Conservation (phyloP, 179 eudicot genomes). For the Drosera spatulata region DNA sequence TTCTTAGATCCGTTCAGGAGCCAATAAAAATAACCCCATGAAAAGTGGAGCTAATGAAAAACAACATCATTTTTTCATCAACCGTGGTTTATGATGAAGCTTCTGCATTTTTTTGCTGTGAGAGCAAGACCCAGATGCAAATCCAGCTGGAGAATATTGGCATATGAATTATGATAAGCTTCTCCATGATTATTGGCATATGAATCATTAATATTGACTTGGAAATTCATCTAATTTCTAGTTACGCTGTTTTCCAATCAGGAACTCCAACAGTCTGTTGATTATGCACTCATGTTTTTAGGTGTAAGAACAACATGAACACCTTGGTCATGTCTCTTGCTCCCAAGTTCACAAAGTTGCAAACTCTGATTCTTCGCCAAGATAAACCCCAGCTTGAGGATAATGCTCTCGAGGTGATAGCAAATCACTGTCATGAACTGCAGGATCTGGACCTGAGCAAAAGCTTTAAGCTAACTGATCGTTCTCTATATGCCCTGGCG, state of each 20-base stretch:
- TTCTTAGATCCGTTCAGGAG: too few species aligned
- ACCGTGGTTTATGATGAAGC: too few species aligned
- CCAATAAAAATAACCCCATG: too few species aligned
- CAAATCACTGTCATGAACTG: slow-evolving; percentile 61
- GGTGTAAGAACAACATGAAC: slow-evolving; percentile 89
- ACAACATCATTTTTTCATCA: too few species aligned
- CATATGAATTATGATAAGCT: too few species aligned
- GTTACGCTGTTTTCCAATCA: too few species aligned
- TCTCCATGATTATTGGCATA: too few species aligned
- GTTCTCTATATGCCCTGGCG: slow-evolving; percentile 67
- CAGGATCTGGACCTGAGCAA: slow-evolving; percentile 85
- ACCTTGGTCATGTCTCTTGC: slow-evolving; percentile 59
- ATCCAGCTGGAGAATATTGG: too few species aligned
- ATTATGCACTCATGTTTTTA: slow-evolving; percentile 5
- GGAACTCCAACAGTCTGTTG: background rate
- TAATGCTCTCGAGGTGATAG: slow-evolving; percentile 52
- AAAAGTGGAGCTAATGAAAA: too few species aligned
- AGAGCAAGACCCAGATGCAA: too few species aligned
- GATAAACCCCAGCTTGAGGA: slow-evolving; percentile 79
- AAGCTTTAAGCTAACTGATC: slow-evolving; percentile 79
- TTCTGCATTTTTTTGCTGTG: background rate
- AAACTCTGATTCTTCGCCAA: slow-evolving; percentile 57
- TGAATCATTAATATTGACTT: too few species aligned
- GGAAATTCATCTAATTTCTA: too few species aligned
- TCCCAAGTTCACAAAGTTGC: slow-evolving; percentile 70